These are phyloP conservation scores for Lithospermum erythrorhizon DNA, from an alignment of 257 asterid genomes.

Conservation along the genomic window DNA sequence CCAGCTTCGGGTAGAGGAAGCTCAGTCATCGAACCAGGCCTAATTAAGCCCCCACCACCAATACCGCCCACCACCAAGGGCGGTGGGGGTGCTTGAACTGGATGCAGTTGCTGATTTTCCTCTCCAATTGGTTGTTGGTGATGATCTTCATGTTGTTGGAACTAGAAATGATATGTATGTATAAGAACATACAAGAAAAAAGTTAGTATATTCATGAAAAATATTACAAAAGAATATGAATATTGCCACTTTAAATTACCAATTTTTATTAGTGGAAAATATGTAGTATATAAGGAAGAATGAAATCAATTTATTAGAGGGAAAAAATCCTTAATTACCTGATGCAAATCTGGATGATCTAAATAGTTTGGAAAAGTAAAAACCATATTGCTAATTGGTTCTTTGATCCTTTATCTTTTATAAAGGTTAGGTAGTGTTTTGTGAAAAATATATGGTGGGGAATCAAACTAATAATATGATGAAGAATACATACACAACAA, in stretches of 20 bases:
- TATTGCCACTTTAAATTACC: slow-evolving; percentile 20
- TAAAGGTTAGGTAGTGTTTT: slow-evolving; percentile 26
- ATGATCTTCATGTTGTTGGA: slow-evolving; percentile 21
- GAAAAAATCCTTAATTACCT: slow-evolving; percentile 27
- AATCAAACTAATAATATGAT: slow-evolving; percentile 16
- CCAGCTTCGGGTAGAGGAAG: slow-evolving; percentile 33
- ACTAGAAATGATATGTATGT: slow-evolving; percentile 11
- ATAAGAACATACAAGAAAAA: neutral
- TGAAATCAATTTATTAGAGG: neutral
- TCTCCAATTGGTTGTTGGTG: slow-evolving; percentile 20
- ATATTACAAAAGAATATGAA: slow-evolving; percentile 25
- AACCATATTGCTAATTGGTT: slow-evolving; percentile 17
- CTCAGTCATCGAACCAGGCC: slow-evolving; percentile 40
- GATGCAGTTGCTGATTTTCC: slow-evolving; percentile 12
- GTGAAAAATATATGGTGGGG: slow-evolving; percentile 36
- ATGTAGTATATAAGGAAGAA: neutral
- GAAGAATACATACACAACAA: slow-evolving; percentile 13
- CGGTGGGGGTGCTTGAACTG: slow-evolving; percentile 12
- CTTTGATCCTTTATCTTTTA: slow-evolving; percentile 27
- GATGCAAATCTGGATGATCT: slow-evolving; percentile 46
- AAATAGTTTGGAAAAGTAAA: slow-evolving; percentile 42
- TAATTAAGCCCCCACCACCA: slow-evolving; percentile 14
- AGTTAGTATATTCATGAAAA: slow-evolving; percentile 29
- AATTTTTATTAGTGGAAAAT: slow-evolving; percentile 10
- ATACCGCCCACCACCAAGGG: slow-evolving; percentile 10